Conservation (phyloP, 2,329 filamentous ascomycete genomes). For the Sarocladium kiliense region DNA sequence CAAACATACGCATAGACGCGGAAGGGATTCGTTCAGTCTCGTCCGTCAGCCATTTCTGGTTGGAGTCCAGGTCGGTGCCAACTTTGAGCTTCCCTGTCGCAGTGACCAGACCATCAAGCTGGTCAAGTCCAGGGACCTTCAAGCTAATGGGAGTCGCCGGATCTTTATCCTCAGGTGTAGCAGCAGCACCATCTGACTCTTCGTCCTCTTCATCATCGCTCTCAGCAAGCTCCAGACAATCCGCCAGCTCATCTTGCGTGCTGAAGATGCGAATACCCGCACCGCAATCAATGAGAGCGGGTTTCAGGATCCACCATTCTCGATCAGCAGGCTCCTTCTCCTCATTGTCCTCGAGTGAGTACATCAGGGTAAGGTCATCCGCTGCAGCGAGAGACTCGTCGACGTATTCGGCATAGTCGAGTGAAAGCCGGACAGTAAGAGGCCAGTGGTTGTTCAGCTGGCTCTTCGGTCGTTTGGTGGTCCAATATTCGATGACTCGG, state of each 20-base stretch:
- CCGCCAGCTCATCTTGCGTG: conserved; percentile 28
- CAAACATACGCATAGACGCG: conserved; percentile 30
- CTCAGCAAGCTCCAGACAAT: conserved; percentile 29
- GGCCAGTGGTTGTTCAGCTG: conserved; percentile 25
- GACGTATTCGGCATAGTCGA: conserved; percentile 33
- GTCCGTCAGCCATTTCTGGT: conserved; percentile 20
- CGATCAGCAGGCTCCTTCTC: conserved; percentile 20
- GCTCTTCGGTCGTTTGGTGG: conserved; percentile 27
- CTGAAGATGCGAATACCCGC: conserved; percentile 34
- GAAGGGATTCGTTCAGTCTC: conserved; percentile 29
- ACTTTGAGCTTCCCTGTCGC: conserved; percentile 18
- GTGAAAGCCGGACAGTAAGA: conserved; percentile 26
- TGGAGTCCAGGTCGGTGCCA: conserved; percentile 9
- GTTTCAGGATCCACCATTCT: conserved; percentile 36
- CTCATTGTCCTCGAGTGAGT: conserved; percentile 29
- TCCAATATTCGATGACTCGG: conserved; percentile 29
- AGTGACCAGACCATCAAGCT: conserved; percentile 26
- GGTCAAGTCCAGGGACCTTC: conserved; percentile 20
- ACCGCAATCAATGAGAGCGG: conserved; percentile 33
- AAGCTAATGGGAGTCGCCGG: conserved; percentile 16
- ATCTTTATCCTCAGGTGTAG: conserved; percentile 8
- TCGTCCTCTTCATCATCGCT: conserved; percentile 25
- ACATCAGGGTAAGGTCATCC: conserved; percentile 28
- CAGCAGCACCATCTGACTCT: background rate
- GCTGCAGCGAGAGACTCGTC: conserved; percentile 31